Evolutionary conservation across 2,329 filamentous ascomycete genomes (phyloP), one percentile per base, ranked within the genome.

Genomic region (Talaromyces sp.): DNA sequence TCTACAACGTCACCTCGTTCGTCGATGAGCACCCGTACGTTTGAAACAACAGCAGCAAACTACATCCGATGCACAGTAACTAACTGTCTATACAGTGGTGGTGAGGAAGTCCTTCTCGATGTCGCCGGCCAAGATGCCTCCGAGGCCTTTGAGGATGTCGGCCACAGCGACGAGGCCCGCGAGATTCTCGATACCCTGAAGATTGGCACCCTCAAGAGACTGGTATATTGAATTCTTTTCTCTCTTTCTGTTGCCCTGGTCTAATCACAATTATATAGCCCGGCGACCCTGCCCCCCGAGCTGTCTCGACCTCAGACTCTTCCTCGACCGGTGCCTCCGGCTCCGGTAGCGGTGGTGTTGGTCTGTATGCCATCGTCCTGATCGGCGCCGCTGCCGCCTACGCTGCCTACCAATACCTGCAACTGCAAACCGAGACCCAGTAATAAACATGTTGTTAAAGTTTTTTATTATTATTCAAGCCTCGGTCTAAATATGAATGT

Each of bases 61-160:
- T 9, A 27, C 28, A 14, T 44, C 14, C 40, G 60, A 47, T 47
- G 30, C 36, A 61, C 57, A 18, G 6, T 31, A 27, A 33, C 23
- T 59, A 18, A 40, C 27, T 16, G 55, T 61, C 53, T 63, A 50
- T 60, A 67, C 74, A 98, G 95, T 72, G 95, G 95, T 83, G 95
- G 95, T 82, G 95, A 99, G 82, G 95, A 99, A 83, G 95, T 99
- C 70, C 83, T 99, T 66, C 89, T 99, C 69, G 95, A 99, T 70
- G 93, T 98, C 67, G 95, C 85, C 73, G 95, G 95, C 69, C 93
- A 96, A 82, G 95, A 99, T 79, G 90, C 91, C 72, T 96, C 94
- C 71, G 95, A 98, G 82, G 94, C 95, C 65, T 99, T 99, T 76
- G 95, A 99, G 83, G 95, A 99, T 80, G 95, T 99, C 73, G 95